Evolutionary conservation across 441 rosid genomes (phyloP).

Genomic region (Arabidopsis hybrid): DNA sequence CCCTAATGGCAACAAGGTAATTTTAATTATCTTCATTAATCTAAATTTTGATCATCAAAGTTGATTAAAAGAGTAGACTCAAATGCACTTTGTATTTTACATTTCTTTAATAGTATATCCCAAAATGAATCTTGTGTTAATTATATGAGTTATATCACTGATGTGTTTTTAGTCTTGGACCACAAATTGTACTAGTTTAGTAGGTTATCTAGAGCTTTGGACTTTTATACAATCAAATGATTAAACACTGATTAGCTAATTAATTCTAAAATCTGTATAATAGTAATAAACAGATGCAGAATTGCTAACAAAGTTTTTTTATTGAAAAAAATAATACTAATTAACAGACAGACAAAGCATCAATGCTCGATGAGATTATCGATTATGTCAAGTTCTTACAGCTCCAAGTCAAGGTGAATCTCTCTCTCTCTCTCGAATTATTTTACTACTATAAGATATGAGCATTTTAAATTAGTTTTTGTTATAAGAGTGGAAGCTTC

Average conservation of each 20-base stretch:
- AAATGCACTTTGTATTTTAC: neutral
- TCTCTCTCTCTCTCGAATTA: neutral
- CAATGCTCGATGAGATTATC: slow-evolving; percentile 99
- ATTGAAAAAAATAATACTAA: slow-evolving; percentile 39
- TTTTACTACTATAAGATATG: neutral
- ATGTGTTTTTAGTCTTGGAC: slow-evolving; percentile 39
- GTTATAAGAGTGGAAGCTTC: slow-evolving; percentile 22
- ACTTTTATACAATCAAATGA: slow-evolving; percentile 43
- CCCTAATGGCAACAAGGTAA: slow-evolving; percentile 95
- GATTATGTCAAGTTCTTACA: slow-evolving; percentile 97
- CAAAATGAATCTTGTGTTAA: slow-evolving; percentile 12
- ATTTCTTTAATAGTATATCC: neutral
- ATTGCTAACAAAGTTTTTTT: slow-evolving; percentile 21
- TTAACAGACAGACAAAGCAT: slow-evolving; percentile 97
- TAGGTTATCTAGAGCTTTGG: slow-evolving; percentile 40
- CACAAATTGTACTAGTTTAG: slow-evolving; percentile 30
- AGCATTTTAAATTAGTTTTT: neutral
- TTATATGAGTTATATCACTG: slow-evolving; percentile 10
- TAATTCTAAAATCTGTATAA: neutral
- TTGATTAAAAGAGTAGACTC: neutral
- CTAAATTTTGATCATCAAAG: neutral
- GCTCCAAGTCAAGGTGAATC: slow-evolving; percentile 96
- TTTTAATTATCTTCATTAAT: neutral
- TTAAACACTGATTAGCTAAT: slow-evolving; percentile 43
- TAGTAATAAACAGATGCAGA: slow-evolving; percentile 5